A percentile compares a stretch with the other conserved stretches of the same genome.
These are phyloP conservation scores for Falciphora oryzae DNA, from an alignment of 2,329 filamentous ascomycete genomes.

Conservation along the genomic window DNA sequence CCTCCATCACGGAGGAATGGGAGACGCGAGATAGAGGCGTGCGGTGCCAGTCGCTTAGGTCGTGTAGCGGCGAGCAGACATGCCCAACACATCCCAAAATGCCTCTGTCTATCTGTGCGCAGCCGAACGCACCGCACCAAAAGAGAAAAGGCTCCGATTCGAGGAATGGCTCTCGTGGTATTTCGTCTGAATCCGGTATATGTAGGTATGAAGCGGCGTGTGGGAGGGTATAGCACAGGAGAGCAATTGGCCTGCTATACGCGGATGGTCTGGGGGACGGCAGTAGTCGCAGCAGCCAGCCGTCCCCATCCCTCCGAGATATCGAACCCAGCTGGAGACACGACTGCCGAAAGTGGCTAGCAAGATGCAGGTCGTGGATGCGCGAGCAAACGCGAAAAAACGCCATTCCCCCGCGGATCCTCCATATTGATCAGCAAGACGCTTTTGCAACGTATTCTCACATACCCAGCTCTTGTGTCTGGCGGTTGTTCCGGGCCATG, in stretches of 20 bases:
- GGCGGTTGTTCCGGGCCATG: no score
- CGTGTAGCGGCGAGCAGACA: neutral
- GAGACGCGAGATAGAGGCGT: neutral
- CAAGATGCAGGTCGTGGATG: no score
- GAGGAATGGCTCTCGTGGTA: neutral
- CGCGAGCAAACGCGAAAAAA: no score
- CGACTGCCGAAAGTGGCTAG: neutral
- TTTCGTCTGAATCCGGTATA: neutral
- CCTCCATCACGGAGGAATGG: neutral
- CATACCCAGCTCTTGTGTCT: no score
- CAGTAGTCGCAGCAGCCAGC: neutral
- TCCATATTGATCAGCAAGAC: no score
- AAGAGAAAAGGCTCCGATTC: neutral
- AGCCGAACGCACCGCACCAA: neutral
- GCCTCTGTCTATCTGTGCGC: neutral
- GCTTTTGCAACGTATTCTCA: no score
- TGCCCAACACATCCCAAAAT: neutral
- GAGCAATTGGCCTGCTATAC: neutral
- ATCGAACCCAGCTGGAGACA: neutral
- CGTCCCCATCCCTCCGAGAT: neutral
- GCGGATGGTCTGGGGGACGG: neutral
- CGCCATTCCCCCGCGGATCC: no score
- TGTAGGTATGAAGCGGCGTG: neutral
- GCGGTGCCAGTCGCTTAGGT: neutral
- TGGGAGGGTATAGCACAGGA: neutral